A percentile compares a stretch with the other conserved stretches of the same genome.
phyloP scores from a whole-genome alignment of 164 flowering plant genomes.

The Santalum album region DNA sequence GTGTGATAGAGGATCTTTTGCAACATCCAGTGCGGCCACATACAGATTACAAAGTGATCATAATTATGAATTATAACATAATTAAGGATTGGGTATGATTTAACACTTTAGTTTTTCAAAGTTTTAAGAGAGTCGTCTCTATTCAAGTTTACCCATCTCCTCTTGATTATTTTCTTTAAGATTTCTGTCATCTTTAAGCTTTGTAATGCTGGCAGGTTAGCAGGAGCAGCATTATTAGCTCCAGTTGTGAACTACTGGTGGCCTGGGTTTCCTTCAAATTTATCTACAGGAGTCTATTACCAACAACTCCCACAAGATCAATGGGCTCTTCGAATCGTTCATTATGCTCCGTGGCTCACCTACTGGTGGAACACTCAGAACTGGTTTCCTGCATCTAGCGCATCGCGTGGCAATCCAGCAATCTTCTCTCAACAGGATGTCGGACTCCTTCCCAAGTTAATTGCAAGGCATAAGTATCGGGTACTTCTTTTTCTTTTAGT shows the following conservation, averaged over 20 bases:
- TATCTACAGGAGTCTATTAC: constrained; percentile 24
- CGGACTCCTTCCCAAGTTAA: constrained; percentile 15
- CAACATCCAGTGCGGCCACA: too few relatives aligned
- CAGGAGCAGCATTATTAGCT: constrained; percentile 43
- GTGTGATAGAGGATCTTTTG: too few relatives aligned
- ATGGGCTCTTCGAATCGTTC: constrained; percentile 40
- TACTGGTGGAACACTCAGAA: constrained; percentile 60
- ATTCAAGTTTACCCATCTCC: too few relatives aligned
- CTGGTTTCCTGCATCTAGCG: constrained; percentile 24
- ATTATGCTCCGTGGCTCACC: constrained; percentile 33
- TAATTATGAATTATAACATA: too few relatives aligned
- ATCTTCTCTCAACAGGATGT: constrained; percentile 29
- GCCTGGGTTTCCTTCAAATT: constrained; percentile 37
- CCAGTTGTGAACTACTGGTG: constrained; percentile 59
- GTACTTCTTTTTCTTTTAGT: neutral
- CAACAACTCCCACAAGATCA: constrained; percentile 23
- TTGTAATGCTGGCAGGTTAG: constrained; percentile 23
- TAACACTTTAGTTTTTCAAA: too few relatives aligned
- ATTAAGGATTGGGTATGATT: too few relatives aligned
- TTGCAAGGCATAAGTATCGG: neutral
- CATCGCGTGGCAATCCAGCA: constrained; percentile 11
- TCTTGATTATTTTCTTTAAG: too few relatives aligned
- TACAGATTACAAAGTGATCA: too few relatives aligned
- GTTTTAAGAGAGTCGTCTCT: too few relatives aligned
- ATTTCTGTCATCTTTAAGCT: too few relatives aligned